Evolutionary conservation across 2,329 filamentous ascomycete genomes (phyloP).

Genomic region (Botrytis squamosa): DNA sequence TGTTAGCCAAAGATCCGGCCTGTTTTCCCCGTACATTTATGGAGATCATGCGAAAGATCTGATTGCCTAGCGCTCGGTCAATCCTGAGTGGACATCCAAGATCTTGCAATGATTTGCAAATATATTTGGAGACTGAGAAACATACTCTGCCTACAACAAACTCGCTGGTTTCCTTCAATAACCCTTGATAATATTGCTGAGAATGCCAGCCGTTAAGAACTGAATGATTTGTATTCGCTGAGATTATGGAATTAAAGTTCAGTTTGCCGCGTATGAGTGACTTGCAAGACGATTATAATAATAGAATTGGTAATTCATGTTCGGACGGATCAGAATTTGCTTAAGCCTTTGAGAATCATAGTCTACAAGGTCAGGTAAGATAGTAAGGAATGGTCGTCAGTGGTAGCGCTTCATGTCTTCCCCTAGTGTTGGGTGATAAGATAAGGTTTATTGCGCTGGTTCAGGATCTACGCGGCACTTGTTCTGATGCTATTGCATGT

Average conservation of each 20-base stretch:
- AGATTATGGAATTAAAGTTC: not conserved
- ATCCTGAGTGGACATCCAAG: not conserved
- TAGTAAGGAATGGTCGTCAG: not conserved
- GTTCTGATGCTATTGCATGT: not conserved
- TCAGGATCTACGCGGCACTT: not conserved
- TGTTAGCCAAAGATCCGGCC: not conserved
- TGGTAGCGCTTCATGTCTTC: not conserved
- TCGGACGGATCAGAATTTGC: not conserved
- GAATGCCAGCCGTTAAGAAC: not conserved
- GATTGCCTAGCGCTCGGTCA: not conserved
- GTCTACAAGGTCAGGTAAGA: not conserved
- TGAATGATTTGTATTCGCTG: not conserved
- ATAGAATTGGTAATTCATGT: not conserved
- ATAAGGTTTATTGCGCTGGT: not conserved
- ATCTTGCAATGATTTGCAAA: not conserved
- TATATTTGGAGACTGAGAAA: not conserved
- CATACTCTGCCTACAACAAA: not conserved
- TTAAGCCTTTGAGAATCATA: not conserved
- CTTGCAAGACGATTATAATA: not conserved
- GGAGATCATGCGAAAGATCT: not conserved
- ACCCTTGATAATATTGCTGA: not conserved
- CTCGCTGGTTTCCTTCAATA: not conserved
- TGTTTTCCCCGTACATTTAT: not conserved
- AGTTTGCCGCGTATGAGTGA: not conserved
- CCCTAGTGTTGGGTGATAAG: not conserved